Evolutionary conservation across 1,284 basidiomycete species (phyloP).

Genomic region (Trichosporon faecale): DNA sequence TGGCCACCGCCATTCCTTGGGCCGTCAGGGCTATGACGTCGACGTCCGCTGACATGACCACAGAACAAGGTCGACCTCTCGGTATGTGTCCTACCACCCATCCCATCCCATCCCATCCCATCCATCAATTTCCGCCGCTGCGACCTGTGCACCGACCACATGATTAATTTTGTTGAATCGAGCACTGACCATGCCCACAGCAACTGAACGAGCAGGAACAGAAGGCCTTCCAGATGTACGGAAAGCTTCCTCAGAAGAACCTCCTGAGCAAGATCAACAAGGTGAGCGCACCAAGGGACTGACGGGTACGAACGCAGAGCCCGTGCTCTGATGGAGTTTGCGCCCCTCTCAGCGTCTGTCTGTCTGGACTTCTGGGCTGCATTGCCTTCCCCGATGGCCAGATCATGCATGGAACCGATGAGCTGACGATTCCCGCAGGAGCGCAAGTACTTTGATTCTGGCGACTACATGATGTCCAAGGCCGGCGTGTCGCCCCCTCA

Average conservation of each 20-base stretch:
- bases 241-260: conserved; percentile 90
- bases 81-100: conserved; percentile 32
- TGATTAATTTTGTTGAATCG: background rate
- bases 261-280: conserved; percentile 90
- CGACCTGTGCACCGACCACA: conserved; percentile 1
- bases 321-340: background rate
- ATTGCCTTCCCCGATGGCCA: background rate
- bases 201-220: conserved; percentile 86
- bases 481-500: conserved; percentile 82
- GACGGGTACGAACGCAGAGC: background rate
- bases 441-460: conserved; percentile 97
- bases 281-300: conserved; percentile 55
- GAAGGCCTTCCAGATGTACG: conserved; percentile 90
- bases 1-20: background rate
- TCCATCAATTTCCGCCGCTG: background rate
- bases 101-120: too few relatives aligned
- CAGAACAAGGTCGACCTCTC: conserved; percentile 53
- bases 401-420: background rate
- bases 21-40: conserved; percentile 1
- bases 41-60: conserved; percentile 11
- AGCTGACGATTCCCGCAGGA: conserved; percentile 59
- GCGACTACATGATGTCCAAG: conserved; percentile 93
- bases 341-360: conserved; percentile 2
- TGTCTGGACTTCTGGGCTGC: background rate
- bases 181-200: conserved; percentile 53